Evolutionary conservation across 1,284 basidiomycete species (phyloP), one percentile per base, ranked within the genome.

Genomic region (Dichomitus squalens): DNA sequence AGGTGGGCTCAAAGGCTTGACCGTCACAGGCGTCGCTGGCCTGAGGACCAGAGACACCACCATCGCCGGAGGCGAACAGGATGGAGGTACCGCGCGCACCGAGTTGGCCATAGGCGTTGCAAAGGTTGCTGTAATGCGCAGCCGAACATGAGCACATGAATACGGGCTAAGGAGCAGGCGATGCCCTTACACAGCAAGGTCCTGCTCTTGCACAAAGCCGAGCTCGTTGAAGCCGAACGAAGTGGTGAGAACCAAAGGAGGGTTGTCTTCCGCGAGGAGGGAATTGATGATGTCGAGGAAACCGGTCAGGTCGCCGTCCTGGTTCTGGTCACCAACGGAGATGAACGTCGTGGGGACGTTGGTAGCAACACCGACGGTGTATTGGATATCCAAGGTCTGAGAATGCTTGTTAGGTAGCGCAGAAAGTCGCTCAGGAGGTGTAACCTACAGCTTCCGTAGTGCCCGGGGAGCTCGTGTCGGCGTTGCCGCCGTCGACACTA

Each of bases 41-140:
- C 59, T 88, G 72, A n/a, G 84, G 83, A 20, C 75, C 80, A 29
- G 86, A 87, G 31, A 90, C 66, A 55, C 87, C 87, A 53, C 65
- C 70, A 65, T 86, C 87, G 53, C 88, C 88, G 54, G 82, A 84
- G 23, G 84, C 82, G 74, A 85, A 88, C 64, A 90, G 74, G 25
- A 85, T 73, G 23, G 81, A 83, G n/a, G 78, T 79, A 31, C 88
- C 87, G 31, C 79, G 76, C 4, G 80, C 73, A 16, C 85, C 85
- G 46, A 90, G 79, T 57, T 83, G 79, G n/a, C 60, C 66, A 52
- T 67, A 65, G 11, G 64, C 66, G 29, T 51, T 62, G 62, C 64
- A 65, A 29, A 67, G 53, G 48, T 60, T 61, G 41, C 63, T 64
- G 49, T 21, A 27, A 14, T 21, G 4, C n/a, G 4, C 4, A 18